Conservation (phyloP, 1,139 yeast genomes). For the Pichia sp. region DNA sequence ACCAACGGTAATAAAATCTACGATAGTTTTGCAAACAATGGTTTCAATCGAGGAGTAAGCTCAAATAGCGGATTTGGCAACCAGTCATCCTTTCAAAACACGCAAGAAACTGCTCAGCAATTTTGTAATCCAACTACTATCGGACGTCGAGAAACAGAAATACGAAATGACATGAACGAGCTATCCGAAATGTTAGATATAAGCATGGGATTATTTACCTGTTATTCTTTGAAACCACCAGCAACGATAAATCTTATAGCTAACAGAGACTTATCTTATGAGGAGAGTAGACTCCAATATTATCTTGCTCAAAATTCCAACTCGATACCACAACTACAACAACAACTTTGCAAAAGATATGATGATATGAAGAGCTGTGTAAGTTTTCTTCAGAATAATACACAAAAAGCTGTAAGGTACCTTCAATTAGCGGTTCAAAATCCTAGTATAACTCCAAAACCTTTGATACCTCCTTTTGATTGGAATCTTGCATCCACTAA, state of each 20-base stretch:
- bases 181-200: slow-evolving; percentile 2
- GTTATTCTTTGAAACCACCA: slow-evolving; percentile 34
- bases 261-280: slow-evolving; percentile 50
- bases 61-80: background rate
- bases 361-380: slow-evolving; percentile 43
- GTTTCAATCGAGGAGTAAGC: slow-evolving; percentile 1
- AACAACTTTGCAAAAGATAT: slow-evolving; percentile 34
- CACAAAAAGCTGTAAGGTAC: slow-evolving; percentile 49
- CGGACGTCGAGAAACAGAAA: slow-evolving; percentile 20
- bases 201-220: slow-evolving; percentile 26
- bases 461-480: slow-evolving; percentile 35
- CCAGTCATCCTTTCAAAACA: background rate
- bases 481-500: slow-evolving; percentile 1
- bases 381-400: slow-evolving; percentile 33
- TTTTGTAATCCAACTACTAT: slow-evolving; percentile 11
- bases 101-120: slow-evolving; percentile 8
- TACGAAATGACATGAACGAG: slow-evolving; percentile 27
- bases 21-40: background rate
- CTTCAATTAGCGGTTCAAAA: slow-evolving; percentile 42
- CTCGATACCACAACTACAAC: slow-evolving; percentile 34
- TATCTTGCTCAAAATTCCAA: slow-evolving; percentile 37
- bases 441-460: slow-evolving; percentile 29
- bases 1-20: slow-evolving; percentile 1
- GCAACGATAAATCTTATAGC: slow-evolving; percentile 38
- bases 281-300: slow-evolving; percentile 46